phyloP scores from a whole-genome alignment of 1,139 yeast genomes.

The Candida pseudocylindracea region DNA sequence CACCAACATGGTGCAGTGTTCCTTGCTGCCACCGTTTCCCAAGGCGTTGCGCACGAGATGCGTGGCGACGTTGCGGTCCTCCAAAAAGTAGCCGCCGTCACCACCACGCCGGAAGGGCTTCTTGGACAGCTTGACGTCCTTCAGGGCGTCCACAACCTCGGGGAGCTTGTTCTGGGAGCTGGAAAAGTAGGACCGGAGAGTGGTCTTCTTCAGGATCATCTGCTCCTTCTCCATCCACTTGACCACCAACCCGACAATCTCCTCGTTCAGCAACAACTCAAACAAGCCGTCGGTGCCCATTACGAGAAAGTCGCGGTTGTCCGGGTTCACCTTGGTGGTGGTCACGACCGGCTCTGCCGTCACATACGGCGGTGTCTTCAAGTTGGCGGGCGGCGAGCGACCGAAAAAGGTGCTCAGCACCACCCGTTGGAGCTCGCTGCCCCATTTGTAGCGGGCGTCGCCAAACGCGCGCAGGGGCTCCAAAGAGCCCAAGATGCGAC shows the following conservation, averaged over 20 bases:
- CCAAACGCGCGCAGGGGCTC: constrained; percentile 97
- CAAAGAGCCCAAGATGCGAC: constrained; percentile 81
- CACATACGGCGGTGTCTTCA: constrained; percentile 86
- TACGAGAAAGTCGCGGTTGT: constrained; percentile 66
- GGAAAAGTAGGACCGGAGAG: constrained; percentile 24
- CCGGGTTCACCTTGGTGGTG: constrained; percentile 52
- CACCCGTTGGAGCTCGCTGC: constrained; percentile 48
- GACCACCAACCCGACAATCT: constrained; percentile 78
- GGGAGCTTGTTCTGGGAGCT: constrained; percentile 33
- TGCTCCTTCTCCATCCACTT: constrained; percentile 79
- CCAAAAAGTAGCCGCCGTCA: constrained; percentile 24
- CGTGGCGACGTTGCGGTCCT: constrained; percentile 79
- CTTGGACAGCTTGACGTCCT: constrained; percentile 20
- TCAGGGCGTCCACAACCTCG: constrained; percentile 36
- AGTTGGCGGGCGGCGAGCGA: constrained; percentile 53
- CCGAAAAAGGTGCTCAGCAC: constrained; percentile 69
- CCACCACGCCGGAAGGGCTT: constrained; percentile 20
- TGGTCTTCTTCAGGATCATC: constrained; percentile 30
- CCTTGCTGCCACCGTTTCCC: constrained; percentile 70
- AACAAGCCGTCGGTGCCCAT: constrained; percentile 90
- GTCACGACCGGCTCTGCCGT: constrained; percentile 92
- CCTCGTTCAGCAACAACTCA: constrained; percentile 82
- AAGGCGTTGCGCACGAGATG: constrained; percentile 86
- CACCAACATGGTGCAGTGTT: constrained; percentile 70
- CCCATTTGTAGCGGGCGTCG: constrained; percentile 80